Conservation (phyloP, 768 basidiomycete species). For the Hemileccinum impolitum region DNA sequence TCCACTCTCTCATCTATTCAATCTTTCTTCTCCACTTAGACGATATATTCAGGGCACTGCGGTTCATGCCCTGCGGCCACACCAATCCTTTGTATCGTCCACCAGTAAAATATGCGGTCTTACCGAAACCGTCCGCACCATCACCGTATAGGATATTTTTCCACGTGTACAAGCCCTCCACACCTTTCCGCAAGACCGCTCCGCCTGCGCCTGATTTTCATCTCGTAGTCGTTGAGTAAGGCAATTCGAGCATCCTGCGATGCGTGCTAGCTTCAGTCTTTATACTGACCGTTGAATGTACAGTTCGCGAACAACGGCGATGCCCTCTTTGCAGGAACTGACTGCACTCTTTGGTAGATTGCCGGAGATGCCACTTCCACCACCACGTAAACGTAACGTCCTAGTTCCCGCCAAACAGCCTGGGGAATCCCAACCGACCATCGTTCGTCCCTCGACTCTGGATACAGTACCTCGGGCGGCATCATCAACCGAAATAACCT, state of each 20-base stretch:
- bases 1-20: background rate
- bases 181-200: conserved; percentile 73
- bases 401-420: conserved; percentile 2
- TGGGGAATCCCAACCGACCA: background rate
- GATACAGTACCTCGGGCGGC: conserved; percentile 4
- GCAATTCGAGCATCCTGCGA: conserved; percentile 5
- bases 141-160: conserved; percentile 72
- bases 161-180: conserved; percentile 89
- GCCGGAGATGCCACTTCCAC: conserved; percentile 60
- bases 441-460: conserved; percentile 3
- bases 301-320: conserved; percentile 78
- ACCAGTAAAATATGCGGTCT: conserved; percentile 4
- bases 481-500: background rate
- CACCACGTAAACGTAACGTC: conserved; percentile 43
- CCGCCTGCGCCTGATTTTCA: conserved; percentile 83
- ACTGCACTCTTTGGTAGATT: conserved; percentile 65
- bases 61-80: conserved; percentile 72
- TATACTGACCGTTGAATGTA: conserved; percentile 4
- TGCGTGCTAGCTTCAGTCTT: background rate
- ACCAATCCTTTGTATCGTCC: conserved; percentile 36
- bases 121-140: background rate
- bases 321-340: conserved; percentile 82
- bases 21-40: conserved; percentile 38
- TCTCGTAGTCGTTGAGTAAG: conserved; percentile 83
- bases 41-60: conserved; percentile 62